These are phyloP conservation scores for Rhizophagus prolifer DNA, from an alignment of 192 early-diverging fungal species.

Conservation along the genomic window DNA sequence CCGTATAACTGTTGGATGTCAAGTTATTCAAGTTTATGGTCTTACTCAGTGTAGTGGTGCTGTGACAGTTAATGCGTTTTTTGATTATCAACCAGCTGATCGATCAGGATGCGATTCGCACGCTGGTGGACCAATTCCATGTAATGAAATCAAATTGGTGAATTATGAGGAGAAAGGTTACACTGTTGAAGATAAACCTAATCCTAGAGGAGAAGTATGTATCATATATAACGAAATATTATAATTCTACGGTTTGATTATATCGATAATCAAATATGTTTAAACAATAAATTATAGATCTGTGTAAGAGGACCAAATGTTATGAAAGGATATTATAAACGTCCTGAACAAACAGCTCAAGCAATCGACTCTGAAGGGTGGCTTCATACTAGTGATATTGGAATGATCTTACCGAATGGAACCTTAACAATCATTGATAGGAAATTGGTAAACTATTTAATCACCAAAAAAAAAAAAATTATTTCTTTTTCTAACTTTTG, in stretches of 20 bases:
- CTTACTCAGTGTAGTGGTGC: slow-evolving; percentile 38
- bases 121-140: slow-evolving; percentile 64
- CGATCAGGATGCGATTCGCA: slow-evolving; percentile 31
- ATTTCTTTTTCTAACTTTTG: background rate
- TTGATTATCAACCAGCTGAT: slow-evolving; percentile 43
- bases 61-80: slow-evolving; percentile 40
- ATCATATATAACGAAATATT: background rate
- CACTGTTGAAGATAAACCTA: slow-evolving; percentile 63
- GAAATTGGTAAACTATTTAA: slow-evolving; percentile 8
- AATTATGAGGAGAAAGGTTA: slow-evolving; percentile 80
- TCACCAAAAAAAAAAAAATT: background rate
- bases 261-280: slow-evolving; percentile 2
- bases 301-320: slow-evolving; percentile 76
- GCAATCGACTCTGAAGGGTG: slow-evolving; percentile 80
- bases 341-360: slow-evolving; percentile 67
- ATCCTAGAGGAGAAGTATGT: slow-evolving; percentile 75
- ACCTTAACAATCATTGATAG: slow-evolving; percentile 76
- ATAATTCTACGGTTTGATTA: background rate
- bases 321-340: slow-evolving; percentile 84
- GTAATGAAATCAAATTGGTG: slow-evolving; percentile 74
- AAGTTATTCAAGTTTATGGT: slow-evolving; percentile 58
- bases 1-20: slow-evolving; percentile 59
- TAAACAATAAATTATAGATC: slow-evolving; percentile 38
- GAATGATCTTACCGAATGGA: slow-evolving; percentile 60
- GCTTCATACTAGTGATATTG: slow-evolving; percentile 83